phyloP scores from a whole-genome alignment of 805 yeast species.

The Yamadazyma philogaea region DNA sequence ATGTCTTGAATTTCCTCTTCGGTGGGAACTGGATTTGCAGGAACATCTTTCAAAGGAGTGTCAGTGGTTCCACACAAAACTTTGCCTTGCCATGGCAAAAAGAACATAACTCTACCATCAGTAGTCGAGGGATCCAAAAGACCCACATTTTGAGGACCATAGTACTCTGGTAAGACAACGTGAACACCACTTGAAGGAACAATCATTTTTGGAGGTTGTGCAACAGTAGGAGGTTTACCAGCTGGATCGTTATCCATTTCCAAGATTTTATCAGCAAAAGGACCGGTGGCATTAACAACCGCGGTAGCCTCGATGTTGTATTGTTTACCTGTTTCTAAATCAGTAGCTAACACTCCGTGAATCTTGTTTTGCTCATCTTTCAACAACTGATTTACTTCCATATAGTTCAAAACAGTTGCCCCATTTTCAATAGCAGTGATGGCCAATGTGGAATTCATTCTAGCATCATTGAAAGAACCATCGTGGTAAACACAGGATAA shows the following conservation, averaged over 20 bases:
- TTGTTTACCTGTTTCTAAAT: slow-evolving; percentile 64
- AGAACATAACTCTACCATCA: slow-evolving; percentile 95
- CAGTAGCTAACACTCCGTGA: slow-evolving; percentile 73
- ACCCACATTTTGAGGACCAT: slow-evolving; percentile 85
- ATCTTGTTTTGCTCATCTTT: slow-evolving; percentile 60
- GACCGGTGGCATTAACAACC: slow-evolving; percentile 92
- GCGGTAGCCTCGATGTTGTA: slow-evolving; percentile 64
- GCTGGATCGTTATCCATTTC: slow-evolving; percentile 77
- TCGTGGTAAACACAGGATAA: slow-evolving; percentile 94
- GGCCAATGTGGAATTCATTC: slow-evolving; percentile 85
- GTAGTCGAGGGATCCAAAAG: slow-evolving; percentile 86
- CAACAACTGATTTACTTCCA: slow-evolving; percentile 71
- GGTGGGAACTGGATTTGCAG: slow-evolving; percentile 75
- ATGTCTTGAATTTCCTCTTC: slow-evolving; percentile 89
- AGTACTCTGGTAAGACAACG: slow-evolving; percentile 85
- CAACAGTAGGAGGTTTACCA: slow-evolving; percentile 57
- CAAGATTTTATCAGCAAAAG: slow-evolving; percentile 78
- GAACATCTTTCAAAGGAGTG: slow-evolving; percentile 70
- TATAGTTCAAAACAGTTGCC: slow-evolving; percentile 85
- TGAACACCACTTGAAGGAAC: slow-evolving; percentile 96
- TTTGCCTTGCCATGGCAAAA: slow-evolving; percentile 97
- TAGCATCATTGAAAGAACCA: slow-evolving; percentile 89
- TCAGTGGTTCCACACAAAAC: slow-evolving; percentile 97
- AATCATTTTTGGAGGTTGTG: slow-evolving; percentile 68
- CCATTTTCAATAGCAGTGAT: slow-evolving; percentile 82